Percentiles rank a stretch among this genome's conserved stretches.
phyloP scores from a whole-genome alignment of 345 rosid genomes.

The Sisymbrium altissimum region DNA sequence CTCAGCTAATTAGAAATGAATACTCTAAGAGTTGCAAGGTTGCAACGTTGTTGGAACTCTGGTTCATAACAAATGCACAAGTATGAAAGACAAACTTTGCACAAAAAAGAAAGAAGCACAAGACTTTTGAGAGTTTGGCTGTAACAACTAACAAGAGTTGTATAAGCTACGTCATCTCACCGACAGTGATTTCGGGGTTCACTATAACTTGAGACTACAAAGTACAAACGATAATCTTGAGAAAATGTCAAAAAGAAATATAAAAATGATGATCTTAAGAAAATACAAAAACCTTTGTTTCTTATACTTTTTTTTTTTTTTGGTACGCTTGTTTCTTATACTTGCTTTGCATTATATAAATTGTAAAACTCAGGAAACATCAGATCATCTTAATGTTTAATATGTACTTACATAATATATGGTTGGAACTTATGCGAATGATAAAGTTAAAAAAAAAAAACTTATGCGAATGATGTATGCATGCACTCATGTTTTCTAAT shows the following conservation, averaged over 20 bases:
- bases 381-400: not conserved
- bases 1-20: no score
- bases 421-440: not conserved
- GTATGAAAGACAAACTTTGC: not conserved
- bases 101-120: not conserved
- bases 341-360: no score
- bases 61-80: not conserved
- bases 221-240: not conserved
- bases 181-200: not conserved
- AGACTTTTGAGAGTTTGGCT: not conserved
- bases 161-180: not conserved
- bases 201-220: not conserved
- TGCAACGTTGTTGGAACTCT: not conserved
- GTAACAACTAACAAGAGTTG: not conserved
- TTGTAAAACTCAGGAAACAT: not conserved
- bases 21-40: not conserved
- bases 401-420: not conserved
- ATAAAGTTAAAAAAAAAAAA: no score
- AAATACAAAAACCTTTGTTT: no score
- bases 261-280: no score
- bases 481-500: not conserved
- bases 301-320: no score
- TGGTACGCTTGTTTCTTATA: no score
- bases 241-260: not conserved
- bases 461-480: not conserved